Evolutionary conservation across 2,329 filamentous ascomycete genomes (phyloP).

Genomic region (Aspergillus sp.): DNA sequence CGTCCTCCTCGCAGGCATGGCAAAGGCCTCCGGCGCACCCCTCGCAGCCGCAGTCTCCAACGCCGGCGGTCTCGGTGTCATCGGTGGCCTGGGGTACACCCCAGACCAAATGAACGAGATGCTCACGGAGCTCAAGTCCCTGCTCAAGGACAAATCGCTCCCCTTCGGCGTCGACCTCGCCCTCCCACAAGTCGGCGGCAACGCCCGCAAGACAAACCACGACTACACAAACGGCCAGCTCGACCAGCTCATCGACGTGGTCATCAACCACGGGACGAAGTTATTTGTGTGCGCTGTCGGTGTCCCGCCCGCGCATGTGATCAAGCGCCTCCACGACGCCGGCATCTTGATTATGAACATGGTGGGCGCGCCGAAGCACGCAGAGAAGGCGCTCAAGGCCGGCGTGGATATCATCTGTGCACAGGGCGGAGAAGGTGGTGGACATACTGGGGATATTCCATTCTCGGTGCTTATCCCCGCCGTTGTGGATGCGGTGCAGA

Average conservation of each 20-base stretch:
- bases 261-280: slow-evolving; percentile 77
- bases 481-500: slow-evolving; percentile 77
- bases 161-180: slow-evolving; percentile 92
- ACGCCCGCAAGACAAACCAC: slow-evolving; percentile 86
- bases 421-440: slow-evolving; percentile 90
- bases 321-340: slow-evolving; percentile 74
- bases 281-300: slow-evolving; percentile 88
- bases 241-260: slow-evolving; percentile 83
- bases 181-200: slow-evolving; percentile 81
- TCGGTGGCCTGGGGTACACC: slow-evolving; percentile 66
- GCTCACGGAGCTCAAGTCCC: slow-evolving; percentile 80
- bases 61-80: slow-evolving; percentile 73
- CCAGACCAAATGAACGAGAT: slow-evolving; percentile 74
- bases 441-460: slow-evolving; percentile 85
- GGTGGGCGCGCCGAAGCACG: slow-evolving; percentile 91
- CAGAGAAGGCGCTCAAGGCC: slow-evolving; percentile 78
- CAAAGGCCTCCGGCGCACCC: slow-evolving; percentile 72
- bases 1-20: slow-evolving; percentile 92
- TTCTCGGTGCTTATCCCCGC: slow-evolving; percentile 84
- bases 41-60: slow-evolving; percentile 87
- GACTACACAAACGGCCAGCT: slow-evolving; percentile 91
- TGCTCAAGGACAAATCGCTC: slow-evolving; percentile 64
- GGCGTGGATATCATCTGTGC: slow-evolving; percentile 91
- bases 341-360: slow-evolving; percentile 94
- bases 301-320: slow-evolving; percentile 71